Conservation (phyloP, 805 yeast genomes). For the Ogataea wickerhamii region DNA sequence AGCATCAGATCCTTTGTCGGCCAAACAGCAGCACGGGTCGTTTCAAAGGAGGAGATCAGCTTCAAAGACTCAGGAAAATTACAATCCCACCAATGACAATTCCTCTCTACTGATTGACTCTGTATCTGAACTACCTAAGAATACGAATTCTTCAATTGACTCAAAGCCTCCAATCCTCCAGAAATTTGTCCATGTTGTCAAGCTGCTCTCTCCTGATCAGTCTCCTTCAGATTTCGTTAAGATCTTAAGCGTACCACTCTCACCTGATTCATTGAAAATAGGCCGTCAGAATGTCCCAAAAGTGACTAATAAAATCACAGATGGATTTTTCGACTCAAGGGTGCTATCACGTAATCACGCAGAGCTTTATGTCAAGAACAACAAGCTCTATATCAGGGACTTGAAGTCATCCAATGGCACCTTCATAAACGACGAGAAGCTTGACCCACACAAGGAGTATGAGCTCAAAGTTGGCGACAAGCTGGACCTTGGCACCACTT, state of each 20-base stretch:
- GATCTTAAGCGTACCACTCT: constrained; percentile 70
- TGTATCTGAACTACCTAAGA: constrained; percentile 3
- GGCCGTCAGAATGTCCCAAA: constrained; percentile 84
- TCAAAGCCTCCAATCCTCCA: constrained; percentile 23
- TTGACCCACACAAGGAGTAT: constrained; percentile 58
- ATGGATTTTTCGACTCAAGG: constrained; percentile 92
- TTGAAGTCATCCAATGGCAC: constrained; percentile 94
- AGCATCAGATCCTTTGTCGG: not conserved
- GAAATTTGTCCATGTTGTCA: constrained; percentile 54
- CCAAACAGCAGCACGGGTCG: constrained; percentile 1
- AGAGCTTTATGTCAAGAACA: constrained; percentile 67
- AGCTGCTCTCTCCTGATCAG: constrained; percentile 71
- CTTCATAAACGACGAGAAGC: constrained; percentile 72
- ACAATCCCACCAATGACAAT: constrained; percentile 24
- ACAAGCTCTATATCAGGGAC: constrained; percentile 70
- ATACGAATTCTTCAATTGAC: constrained; percentile 7
- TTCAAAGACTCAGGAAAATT: constrained; percentile 32
- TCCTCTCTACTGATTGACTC: constrained; percentile 15
- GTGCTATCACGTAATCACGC: constrained; percentile 95
- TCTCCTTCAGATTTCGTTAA: constrained; percentile 67
- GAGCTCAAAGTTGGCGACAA: constrained; percentile 75
- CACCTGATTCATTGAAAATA: constrained; percentile 78
- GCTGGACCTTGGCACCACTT: constrained; percentile 93
- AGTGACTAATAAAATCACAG: constrained; percentile 58
- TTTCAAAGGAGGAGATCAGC: constrained; percentile 31